Base-by-base conservation (phyloP, 2,329 filamentous ascomycete genomes). In the Colletotrichum abscissum region DNA sequence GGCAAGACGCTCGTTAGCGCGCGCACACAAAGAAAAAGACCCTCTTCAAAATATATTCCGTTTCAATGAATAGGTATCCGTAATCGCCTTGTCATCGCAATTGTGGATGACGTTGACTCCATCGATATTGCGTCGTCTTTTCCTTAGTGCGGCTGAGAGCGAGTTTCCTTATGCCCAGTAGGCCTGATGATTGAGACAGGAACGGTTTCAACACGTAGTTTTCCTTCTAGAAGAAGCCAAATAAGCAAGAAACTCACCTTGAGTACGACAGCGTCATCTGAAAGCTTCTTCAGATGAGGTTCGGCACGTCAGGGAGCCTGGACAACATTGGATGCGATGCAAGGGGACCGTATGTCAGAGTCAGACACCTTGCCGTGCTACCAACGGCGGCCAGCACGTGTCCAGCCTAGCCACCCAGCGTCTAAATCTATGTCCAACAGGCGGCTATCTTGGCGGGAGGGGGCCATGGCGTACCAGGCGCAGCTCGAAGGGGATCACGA, bases 391-490 rank as follows among this genome's bases (percentile, higher is more conserved):
- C 42, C 42, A 26, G 14, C 60, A 24, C 28, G n/a, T 28, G 28
- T 49, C 16, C 26, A 14, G 62, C 62, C n/a, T 28, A 49, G 16
- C n/a, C 35, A 22, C 12, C 60, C 28, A 63, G 62, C 30, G 28
- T 35, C 14, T 24, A n/a, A 33, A 22, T 54, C 16, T 38, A 54
- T 33, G 42, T 60, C 42, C 54, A 56, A 60, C 67, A 26, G 38
- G 67, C 22, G 33, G 55, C 42, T 65, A 11, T 26, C 70, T 73
- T 66, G 70, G 70, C 70, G 49, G 26, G 42, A 12, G 59, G 49
- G 26, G 26, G 63, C 46, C 42, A 49, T 49, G 42, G 46, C 22
- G 19, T 16, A 42, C 5, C 14, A 56, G 38, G 24, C 35, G 9
- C 38, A 42, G 38, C 14, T 42, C 3, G 16, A 42, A 42, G 4